Evolutionary conservation across 441 rosid species (phyloP).

Genomic region (Arabidopsis hybrid): DNA sequence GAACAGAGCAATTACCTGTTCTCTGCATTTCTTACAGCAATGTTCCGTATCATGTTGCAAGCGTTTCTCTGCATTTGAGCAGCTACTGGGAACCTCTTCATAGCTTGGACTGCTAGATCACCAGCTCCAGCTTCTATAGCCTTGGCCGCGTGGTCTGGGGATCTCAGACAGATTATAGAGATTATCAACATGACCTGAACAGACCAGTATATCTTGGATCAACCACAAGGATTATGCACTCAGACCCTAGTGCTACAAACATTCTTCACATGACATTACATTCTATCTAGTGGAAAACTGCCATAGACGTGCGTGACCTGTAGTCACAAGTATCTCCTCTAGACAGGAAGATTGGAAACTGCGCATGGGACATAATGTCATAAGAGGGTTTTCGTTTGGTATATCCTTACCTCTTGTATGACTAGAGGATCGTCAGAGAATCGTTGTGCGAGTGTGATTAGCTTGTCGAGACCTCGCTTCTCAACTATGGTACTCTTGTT

Average conservation of each 20-base stretch:
- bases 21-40: constrained; percentile 81
- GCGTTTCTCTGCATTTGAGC: constrained; percentile 76
- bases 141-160: constrained; percentile 81
- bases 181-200: constrained; percentile 80
- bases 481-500: constrained; percentile 82
- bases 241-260: constrained; percentile 20
- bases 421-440: constrained; percentile 83
- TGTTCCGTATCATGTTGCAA: constrained; percentile 92
- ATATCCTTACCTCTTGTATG: constrained; percentile 76
- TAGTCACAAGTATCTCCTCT: constrained; percentile 3
- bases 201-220: constrained; percentile 22
- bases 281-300: constrained; percentile 18
- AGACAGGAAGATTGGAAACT: background rate
- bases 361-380: background rate
- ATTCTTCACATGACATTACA: background rate
- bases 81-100: constrained; percentile 78
- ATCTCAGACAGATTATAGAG: constrained; percentile 82
- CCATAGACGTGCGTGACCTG: background rate
- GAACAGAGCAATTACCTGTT: constrained; percentile 62
- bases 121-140: constrained; percentile 98
- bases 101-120: constrained; percentile 84
- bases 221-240: constrained; percentile 17
- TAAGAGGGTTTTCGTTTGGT: constrained; percentile 17
- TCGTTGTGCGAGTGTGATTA: constrained; percentile 70
- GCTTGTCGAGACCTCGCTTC: constrained; percentile 73